Evolutionary conservation across 371 early-diverging fungal species (phyloP), one percentile per base, ranked within the genome.

Genomic region (Syncephalastrum monosporum): DNA sequence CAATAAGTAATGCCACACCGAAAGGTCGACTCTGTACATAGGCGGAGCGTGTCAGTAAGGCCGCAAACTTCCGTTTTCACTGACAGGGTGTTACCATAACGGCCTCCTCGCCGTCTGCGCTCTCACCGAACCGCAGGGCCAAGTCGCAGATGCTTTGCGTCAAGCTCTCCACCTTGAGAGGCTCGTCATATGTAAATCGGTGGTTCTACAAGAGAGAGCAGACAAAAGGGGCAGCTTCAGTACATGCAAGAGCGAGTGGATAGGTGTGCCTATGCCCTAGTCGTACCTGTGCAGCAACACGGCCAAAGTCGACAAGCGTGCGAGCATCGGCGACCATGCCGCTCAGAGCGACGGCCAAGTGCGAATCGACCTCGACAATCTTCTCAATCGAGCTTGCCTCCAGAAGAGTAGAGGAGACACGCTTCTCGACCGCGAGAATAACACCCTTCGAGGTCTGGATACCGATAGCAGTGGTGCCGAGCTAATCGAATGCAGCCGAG

Each of bases 1-100:
- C 98, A 77, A 99, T 94, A 63, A 99, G 74, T 56, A 99, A 79
- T 21, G 99, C 98, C 19, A 99, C 98, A 63, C 99, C 99, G 75
- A 99, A 99, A 33, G 99, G 99, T 65, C 99, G 86, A 66, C 94
- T 92, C 86, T 85, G 69, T 16, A 58, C 4, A 24, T 10, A 33
- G 0, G 21, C 21, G 21, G 5, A 33, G 2, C 38, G 2, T 33
- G 38, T 27, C 3, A 33, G 44, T 13, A 19, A 54, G 45, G 7
- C 12, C 5, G 23, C 21, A 49, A 49, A 0, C 5, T 17, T 24
- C n/a, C 6, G 29, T 29, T 7, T 29, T 29, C 29, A 29, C 0
- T 29, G 7, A 7, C n/a, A 44, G 45, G 12, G 15, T 3, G 59
- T 50, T 77, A 92, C 93, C 99, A 98, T 98, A 60, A 94, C 90